Base-by-base conservation (phyloP, 176 grass and related monocot species). In the Phragmites australis region DNA sequence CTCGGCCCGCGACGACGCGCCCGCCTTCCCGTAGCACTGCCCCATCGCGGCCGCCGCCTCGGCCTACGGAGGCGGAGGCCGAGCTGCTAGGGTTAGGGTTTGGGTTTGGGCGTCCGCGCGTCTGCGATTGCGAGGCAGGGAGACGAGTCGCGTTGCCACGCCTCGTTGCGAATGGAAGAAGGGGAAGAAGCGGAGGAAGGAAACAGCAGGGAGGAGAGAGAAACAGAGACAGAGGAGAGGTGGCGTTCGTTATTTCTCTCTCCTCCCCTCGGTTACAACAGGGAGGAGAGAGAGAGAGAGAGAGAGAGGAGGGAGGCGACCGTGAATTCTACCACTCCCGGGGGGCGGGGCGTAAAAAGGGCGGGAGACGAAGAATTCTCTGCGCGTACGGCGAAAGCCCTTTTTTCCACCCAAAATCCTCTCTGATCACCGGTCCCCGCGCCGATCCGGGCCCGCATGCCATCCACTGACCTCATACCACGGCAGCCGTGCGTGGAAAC, bases 11-110 rank as follows among this genome's bases (percentile, higher is more conserved):
- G 77, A 78, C 31, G 92, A 89, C 65, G 65, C 48, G 72, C 86
- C 86, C 60, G 77, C 31, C 84, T 88, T 93, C 18, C 93, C 93
- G 83, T 95, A 86, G 90, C 96, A 99, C 86, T 93, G 88, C 46
- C 96, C 96, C 96, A 95, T 99, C 70, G 68, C 49, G 41, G 3
- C 47, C 55, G 8, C 55, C 39, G 21, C 70, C 69, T 55, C 48
- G 18, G 68, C 22, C 60, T 68, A 18, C 37, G 19, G 60, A 34
- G 48, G 60, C 47, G 39, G 62, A 50, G 82, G 65, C 22, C 32
- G 63, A 43, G 59, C 60, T 60, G 17, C 62, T 54, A 42, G 77
- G 62, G 58, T 63, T 72, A 89, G 81, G 85, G 85, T 77, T 84
- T 72, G 89, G 76, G 81, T 21, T 80, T 48, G 68, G 84, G 19